Base-by-base conservation (phyloP, 441 rosid genomes). In the Raphanus hybrid region DNA sequence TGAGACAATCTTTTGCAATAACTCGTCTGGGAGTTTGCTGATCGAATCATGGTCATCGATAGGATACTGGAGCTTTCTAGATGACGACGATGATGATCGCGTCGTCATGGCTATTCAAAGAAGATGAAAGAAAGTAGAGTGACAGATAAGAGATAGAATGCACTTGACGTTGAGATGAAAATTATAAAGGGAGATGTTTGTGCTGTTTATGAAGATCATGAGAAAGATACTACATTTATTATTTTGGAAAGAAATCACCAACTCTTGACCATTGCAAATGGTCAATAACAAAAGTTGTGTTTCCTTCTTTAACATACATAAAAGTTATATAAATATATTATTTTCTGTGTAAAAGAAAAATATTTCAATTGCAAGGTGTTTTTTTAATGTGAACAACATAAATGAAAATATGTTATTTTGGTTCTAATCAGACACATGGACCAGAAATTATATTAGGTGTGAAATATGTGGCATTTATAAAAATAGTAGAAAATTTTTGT, bases 11-110 rank as follows among this genome's bases (percentile, higher is more conserved):
- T 1, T 52, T 11, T 69, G 26, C 26, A 76, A 5, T 5, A 69
- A 1, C 0, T 69, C 59, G 11, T 63, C 16, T 0, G 75, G 75
- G 7, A 76, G 75, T 27, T 37, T 6, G 34, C 80, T 63, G n/a
- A 76, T 76, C 26, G 3, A 0, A 39, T 69, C 79, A 27, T 18
- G 0, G 20, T 63, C 4, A 11, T n/a, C 2, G 18, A 45, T 61
- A 11, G 26, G 14, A 45, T 16, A 1, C 43, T 61, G 8, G 32
- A 20, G 39, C 12, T 2, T 39, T 3, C 4, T 26, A 8, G 59
- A 6, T 5, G 65, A 14, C 57, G 14, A 8, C 37, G 37, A 8
- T 6, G 67, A 15, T 15, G 32, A 37, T 1, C n/a, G 8, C 16
- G 15, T 6, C 2, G 6, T 14, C 68, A 59, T 75, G 35, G 50